Evolutionary conservation across 2,329 filamentous ascomycete species (phyloP), one percentile per base, ranked within the genome.

Genomic region (Dothistroma pini): DNA sequence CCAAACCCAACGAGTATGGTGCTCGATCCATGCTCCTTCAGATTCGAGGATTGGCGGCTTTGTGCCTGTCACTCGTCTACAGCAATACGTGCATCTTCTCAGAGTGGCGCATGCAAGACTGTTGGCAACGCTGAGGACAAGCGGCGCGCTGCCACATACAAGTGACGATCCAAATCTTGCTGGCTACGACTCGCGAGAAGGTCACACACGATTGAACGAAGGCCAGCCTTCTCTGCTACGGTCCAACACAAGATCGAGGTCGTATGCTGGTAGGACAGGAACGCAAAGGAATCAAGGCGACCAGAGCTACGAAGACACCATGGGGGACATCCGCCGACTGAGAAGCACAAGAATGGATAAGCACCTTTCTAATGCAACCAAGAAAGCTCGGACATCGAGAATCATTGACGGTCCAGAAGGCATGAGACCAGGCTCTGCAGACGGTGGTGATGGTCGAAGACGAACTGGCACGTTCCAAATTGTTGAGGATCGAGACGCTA

Each of bases 331-430:
- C 73, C 88, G 92, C 70, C 86, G 95, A 64, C 78, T 99, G 61
- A 87, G 93, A 66, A 97, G 95, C 63, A 97, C 93, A 22, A 88
- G 95, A 32, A 88, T 97, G 72, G 93, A 99, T 72, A 93, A 96
- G 72, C 91, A 96, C 70, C 79, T 99, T 49, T 97, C 93, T 38
- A 96, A 91, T 22, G 97, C 92, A 55, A 92, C 93, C 74, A 90
- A 90, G 73, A 95, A 93, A 70, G 91, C 93, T 54, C 85, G 95
- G 67, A 91, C 91, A 29, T 97, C 95, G 9, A 86, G 91, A 58
- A 93, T 99, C 61, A 93, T 99, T 75, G 93, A 97, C 74, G 91
- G 90, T 0, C 89, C 91, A 1, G 87, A 91, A 69, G 88, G 87
- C 41, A 84, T 83, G 16, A 85, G 88, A 57, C 89, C 90, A 51